A percentile compares a stretch with the other conserved stretches of the same genome.
Evolutionary conservation across 1,284 basidiomycete genomes (phyloP).

Genomic region (Chiua sp.): DNA sequence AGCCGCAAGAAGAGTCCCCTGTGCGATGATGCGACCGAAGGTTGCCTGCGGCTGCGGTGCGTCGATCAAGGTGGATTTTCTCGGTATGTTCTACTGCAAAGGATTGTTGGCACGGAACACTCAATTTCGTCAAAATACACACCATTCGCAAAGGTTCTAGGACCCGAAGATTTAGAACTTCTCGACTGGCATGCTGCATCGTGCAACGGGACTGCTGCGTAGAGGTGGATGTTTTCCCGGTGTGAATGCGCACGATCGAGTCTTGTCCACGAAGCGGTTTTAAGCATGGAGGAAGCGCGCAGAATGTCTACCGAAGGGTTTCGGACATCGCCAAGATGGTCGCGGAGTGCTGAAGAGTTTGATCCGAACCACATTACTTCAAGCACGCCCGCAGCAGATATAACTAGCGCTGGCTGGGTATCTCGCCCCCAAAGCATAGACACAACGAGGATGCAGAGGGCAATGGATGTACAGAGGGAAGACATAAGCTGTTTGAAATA

Average conservation of each 20-base stretch:
- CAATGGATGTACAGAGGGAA: background rate
- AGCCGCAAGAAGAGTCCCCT: background rate
- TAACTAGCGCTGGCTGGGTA: background rate
- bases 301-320: background rate
- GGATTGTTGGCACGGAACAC: no score
- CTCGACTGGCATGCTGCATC: no score
- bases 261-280: no score
- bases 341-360: background rate
- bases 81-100: no score
- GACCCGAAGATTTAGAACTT: no score
- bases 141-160: background rate
- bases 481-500: background rate
- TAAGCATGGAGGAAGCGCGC: background rate
- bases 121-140: no score
- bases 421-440: background rate
- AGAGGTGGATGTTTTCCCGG: background rate
- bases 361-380: background rate
- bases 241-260: background rate
- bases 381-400: background rate
- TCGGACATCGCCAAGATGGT: background rate
- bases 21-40: background rate
- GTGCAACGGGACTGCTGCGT: background rate
- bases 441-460: background rate
- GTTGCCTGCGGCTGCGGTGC: background rate
- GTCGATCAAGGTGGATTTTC: no score